These are phyloP conservation scores for Volvariella surrecta DNA, from an alignment of 1,284 basidiomycete species.

Conservation along the genomic window DNA sequence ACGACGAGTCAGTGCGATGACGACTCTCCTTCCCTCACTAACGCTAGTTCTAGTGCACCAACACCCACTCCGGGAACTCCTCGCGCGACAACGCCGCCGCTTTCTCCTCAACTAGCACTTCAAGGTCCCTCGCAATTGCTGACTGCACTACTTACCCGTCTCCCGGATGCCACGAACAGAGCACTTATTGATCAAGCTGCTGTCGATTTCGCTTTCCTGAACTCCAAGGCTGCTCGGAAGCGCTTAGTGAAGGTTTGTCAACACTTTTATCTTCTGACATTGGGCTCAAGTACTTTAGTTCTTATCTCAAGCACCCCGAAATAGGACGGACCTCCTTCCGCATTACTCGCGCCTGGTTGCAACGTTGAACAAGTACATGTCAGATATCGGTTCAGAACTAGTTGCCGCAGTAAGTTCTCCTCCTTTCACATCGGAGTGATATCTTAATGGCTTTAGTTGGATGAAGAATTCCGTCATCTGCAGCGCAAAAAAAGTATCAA, in stretches of 20 bases:
- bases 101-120: constrained; percentile 60
- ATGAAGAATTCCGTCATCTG: constrained; percentile 95
- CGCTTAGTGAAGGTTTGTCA: constrained; percentile 69
- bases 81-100: constrained; percentile 48
- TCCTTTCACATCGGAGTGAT: background rate
- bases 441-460: constrained; percentile 49
- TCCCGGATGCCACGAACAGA: constrained; percentile 92
- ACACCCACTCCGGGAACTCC: constrained; percentile 66
- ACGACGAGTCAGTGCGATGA: constrained; percentile 38
- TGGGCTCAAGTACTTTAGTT: constrained; percentile 42
- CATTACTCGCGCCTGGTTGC: constrained; percentile 91
- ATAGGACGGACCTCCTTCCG: constrained; percentile 84
- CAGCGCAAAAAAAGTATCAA: constrained; percentile 90
- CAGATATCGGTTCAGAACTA: constrained; percentile 82
- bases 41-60: constrained; percentile 25
- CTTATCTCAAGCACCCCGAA: constrained; percentile 80
- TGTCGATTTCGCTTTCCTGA: constrained; percentile 93
- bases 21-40: constrained; percentile 7
- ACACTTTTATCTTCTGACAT: constrained; percentile 1
- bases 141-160: constrained; percentile 83
- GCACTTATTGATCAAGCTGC: constrained; percentile 90
- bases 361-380: constrained; percentile 88
- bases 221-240: constrained; percentile 92
- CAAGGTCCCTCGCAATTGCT: constrained; percentile 92
- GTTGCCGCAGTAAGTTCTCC: constrained; percentile 59